A percentile compares a stretch with the other conserved stretches of the same genome.
These are phyloP conservation scores for Ascochyta pisi DNA, from an alignment of 2,329 filamentous ascomycete species.

Conservation along the genomic window DNA sequence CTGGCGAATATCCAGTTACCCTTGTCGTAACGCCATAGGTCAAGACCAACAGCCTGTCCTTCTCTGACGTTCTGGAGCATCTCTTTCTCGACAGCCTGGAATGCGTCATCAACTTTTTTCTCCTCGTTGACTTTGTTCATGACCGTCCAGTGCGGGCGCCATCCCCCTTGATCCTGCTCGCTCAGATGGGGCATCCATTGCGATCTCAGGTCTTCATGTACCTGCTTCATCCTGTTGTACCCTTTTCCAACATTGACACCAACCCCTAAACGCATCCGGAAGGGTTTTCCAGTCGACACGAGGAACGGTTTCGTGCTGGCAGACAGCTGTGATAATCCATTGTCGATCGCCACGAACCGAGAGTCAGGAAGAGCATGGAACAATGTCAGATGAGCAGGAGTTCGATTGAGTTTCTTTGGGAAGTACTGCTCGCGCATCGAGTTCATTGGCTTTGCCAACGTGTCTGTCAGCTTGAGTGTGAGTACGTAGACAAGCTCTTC, in stretches of 20 bases:
- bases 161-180: conserved; percentile 52
- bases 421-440: conserved; percentile 51
- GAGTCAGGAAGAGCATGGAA: conserved; percentile 56
- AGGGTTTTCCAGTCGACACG: conserved; percentile 48
- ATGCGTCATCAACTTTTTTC: conserved; percentile 45
- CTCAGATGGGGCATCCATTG: conserved; percentile 51
- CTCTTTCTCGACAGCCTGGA: conserved; percentile 42
- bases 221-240: conserved; percentile 38
- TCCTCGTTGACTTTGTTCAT: conserved; percentile 58
- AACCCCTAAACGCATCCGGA: conserved; percentile 52
- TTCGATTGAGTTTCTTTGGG: conserved; percentile 52
- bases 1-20: conserved; percentile 51
- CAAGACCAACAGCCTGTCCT: conserved; percentile 49
- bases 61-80: conserved; percentile 41
- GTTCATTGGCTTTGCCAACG: conserved; percentile 50
- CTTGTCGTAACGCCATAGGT: conserved; percentile 52
- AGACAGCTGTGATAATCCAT: conserved; percentile 40
- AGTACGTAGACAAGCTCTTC: conserved; percentile 53
- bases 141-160: conserved; percentile 54
- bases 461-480: conserved; percentile 50
- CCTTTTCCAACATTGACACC: conserved; percentile 48
- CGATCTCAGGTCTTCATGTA: conserved; percentile 46
- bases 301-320: conserved; percentile 44
- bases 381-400: conserved; percentile 54
- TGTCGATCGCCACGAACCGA: conserved; percentile 45